These are phyloP conservation scores for Aspergillus cejpii DNA, from an alignment of 2,329 filamentous ascomycete species.

Conservation along the genomic window DNA sequence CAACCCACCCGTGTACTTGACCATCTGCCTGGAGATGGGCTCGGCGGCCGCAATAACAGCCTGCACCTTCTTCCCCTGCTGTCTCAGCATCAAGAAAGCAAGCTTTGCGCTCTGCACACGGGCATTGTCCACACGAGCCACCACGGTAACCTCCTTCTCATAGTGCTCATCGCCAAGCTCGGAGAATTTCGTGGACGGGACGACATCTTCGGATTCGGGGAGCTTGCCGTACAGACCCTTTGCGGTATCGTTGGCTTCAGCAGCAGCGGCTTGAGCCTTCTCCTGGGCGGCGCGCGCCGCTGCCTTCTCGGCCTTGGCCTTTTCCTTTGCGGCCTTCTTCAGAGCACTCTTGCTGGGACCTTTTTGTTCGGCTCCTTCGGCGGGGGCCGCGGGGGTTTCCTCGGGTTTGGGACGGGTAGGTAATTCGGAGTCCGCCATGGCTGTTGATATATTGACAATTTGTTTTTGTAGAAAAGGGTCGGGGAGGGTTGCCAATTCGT, in stretches of 20 bases:
- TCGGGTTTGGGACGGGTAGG: conserved; percentile 38
- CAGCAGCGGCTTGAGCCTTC: conserved; percentile 60
- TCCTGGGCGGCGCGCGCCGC: conserved; percentile 64
- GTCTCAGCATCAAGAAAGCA: conserved; percentile 77
- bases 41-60: conserved; percentile 62
- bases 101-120: conserved; percentile 86
- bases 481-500: conserved; percentile 1
- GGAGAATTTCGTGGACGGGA: conserved; percentile 55
- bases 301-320: conserved; percentile 79
- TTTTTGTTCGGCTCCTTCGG: conserved; percentile 29
- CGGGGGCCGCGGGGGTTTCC: conserved; percentile 26
- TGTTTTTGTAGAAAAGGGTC: conserved; percentile 5
- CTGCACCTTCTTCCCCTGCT: conserved; percentile 74
- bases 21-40: conserved; percentile 75
- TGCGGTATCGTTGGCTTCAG: conserved; percentile 52
- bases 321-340: conserved; percentile 85
- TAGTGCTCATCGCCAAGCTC: conserved; percentile 53
- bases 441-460: conserved; percentile 8
- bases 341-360: conserved; percentile 64
- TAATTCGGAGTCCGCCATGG: conserved; percentile 38
- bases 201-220: conserved; percentile 52
- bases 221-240: conserved; percentile 75
- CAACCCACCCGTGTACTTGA: conserved; percentile 76
- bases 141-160: conserved; percentile 66
- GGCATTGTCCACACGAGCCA: conserved; percentile 79